Percentiles rank a stretch among this genome's conserved stretches.
Conservation (phyloP, 2,329 filamentous ascomycete genomes). For the Diaporthe longicolla region DNA sequence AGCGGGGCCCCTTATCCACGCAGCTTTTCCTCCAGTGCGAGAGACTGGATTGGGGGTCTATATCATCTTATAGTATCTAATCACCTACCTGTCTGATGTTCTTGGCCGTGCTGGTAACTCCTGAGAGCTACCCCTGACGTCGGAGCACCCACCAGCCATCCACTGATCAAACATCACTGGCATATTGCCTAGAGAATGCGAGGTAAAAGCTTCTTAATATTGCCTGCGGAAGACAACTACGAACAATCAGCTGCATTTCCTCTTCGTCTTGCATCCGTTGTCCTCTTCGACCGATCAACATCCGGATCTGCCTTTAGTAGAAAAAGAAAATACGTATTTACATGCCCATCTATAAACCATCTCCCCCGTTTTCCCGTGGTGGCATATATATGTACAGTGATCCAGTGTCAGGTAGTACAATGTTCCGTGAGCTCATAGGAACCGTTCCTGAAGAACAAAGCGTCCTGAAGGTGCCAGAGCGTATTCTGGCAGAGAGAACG, state of each 20-base stretch:
- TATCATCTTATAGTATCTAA: neutral
- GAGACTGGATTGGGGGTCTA: too few species aligned
- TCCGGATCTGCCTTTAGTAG: neutral
- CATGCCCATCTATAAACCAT: slow-evolving; percentile 38
- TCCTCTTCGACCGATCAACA: neutral
- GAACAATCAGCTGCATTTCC: slow-evolving; percentile 40
- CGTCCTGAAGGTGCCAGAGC: slow-evolving; percentile 15
- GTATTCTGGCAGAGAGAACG: neutral
- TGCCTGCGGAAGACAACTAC: slow-evolving; percentile 41
- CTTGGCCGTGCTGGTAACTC: neutral
- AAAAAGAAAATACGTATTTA: slow-evolving; percentile 36
- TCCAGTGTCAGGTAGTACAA: slow-evolving; percentile 37
- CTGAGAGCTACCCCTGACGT: neutral
- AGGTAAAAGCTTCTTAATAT: slow-evolving; percentile 40
- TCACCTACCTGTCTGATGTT: neutral
- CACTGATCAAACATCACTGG: neutral
- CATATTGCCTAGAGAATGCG: neutral
- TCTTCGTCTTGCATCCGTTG: slow-evolving; percentile 1
- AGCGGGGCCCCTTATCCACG: neutral
- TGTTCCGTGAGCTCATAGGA: slow-evolving; percentile 36
- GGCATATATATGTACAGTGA: slow-evolving; percentile 41
- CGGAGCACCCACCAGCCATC: neutral
- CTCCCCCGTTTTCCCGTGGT: slow-evolving; percentile 6
- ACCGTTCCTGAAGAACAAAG: slow-evolving; percentile 25
- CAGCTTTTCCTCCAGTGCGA: too few species aligned